These are phyloP conservation scores for Mariannaea elegans DNA, from an alignment of 2,329 filamentous ascomycete genomes.

Conservation along the genomic window DNA sequence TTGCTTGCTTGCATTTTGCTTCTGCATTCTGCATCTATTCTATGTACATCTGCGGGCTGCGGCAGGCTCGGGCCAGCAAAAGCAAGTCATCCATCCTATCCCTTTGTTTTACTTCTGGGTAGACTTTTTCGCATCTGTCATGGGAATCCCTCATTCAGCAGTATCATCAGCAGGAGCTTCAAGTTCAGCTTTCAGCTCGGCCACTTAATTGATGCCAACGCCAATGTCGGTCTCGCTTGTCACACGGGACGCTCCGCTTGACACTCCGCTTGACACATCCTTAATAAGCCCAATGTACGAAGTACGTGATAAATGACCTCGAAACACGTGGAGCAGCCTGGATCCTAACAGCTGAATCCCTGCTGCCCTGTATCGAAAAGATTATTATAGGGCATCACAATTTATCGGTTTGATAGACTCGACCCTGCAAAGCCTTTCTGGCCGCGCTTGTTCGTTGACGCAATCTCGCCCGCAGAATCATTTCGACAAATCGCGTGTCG, in stretches of 20 bases:
- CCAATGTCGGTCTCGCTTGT: neutral
- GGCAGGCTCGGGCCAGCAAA: conserved; percentile 2
- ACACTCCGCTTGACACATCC: no score
- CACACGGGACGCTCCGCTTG: neutral
- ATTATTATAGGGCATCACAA: neutral
- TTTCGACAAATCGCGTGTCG: neutral
- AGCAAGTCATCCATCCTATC: no score
- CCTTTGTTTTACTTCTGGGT: neutral
- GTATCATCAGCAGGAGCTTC: neutral
- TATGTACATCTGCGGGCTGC: conserved; percentile 4
- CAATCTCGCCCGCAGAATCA: conserved; percentile 5
- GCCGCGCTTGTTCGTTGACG: conserved; percentile 15
- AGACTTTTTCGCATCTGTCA: neutral
- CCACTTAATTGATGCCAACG: neutral
- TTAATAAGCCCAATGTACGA: neutral
- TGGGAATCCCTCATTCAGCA: neutral
- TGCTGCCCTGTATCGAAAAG: neutral
- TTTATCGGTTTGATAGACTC: neutral
- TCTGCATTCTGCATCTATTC: neutral
- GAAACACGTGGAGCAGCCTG: conserved; percentile 14
- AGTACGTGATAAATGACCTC: conserved; percentile 1
- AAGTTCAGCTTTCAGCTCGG: neutral
- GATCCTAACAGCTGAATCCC: conserved; percentile 1
- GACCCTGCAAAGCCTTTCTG: neutral
- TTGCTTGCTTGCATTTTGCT: neutral